Evolutionary conservation across 2,329 filamentous ascomycete species (phyloP), one percentile per base, ranked within the genome.

Genomic region (Fusarium sp.): DNA sequence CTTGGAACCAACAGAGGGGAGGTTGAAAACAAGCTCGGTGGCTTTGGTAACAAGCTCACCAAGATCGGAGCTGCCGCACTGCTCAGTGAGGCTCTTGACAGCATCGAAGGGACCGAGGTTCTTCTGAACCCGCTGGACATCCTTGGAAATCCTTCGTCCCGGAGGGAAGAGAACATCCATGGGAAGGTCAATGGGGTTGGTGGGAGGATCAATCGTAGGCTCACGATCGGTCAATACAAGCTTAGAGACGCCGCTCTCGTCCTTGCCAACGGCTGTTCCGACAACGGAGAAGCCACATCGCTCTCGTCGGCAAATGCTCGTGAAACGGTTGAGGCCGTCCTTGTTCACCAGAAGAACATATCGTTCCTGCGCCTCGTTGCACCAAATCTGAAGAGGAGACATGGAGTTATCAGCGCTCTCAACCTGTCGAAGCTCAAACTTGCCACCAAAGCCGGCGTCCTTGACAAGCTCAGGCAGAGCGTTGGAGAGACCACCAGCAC

Each of bases 371-470:
- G 95, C 92, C 75, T 98, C 94, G 69, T 94, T 96, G 76, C 95
- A 97, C 93, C 94, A 98, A 42, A 99, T 97, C 73, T 69, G 92
- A 54, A 99, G 85, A 17, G 95, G 95, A 71, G 92, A 97, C 90
- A 99, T 94, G 72, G 92, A 90, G 63, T 83, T 87, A 76, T 98
- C 95, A 3, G 92, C 91, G 73, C 87, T 97, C 73, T 97, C 93
- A 33, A 99, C 84, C 71, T 98, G 92, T 63, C 95, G 88, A n/a
- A 99, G 83, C 76, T 99, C 94, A 66, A 99, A 98, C 41, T 87
- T 89, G 46, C 93, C 95, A 52, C 95, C 95, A 49, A 92, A 89
- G 1, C 92, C 92, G 43, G 94, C 93, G 75, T 99, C 95, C 69
- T 96, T 91, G 37, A 96, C 93, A 43, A 97, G 82, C 74, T 97